Evolutionary conservation across 495 filamentous ascomycete species (phyloP), one percentile per base, ranked within the genome.

Genomic region (Xylaria cubensis): DNA sequence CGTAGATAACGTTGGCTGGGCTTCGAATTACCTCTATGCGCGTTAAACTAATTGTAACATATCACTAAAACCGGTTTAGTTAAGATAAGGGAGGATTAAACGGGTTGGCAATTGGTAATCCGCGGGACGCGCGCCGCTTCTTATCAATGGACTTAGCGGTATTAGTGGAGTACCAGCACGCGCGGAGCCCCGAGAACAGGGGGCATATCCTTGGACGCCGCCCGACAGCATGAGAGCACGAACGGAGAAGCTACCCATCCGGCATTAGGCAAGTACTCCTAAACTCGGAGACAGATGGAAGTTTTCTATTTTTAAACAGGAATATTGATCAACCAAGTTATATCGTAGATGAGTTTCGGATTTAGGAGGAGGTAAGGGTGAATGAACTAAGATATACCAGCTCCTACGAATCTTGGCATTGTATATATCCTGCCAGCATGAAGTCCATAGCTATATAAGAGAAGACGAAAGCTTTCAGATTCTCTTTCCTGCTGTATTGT

Each of bases 291-390:
- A 55, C 4, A 6, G 10, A 55, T 55, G 8, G 51, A 3, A 10
- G 21, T 26, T 2, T 13, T 1, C 21, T 26, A 29, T 29, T 55
- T 29, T 55, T 55, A 56, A 6, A 15, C 3, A 17, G 5, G 12
- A 56, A 8, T 32, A 39, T 19, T 39, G n/a, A 9, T 0, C 12
- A n/a, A 9, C 1, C n/a, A n/a, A 61, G n/a, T 39, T n/a, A 34
- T 17, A 39, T 36, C 9, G 2, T 29, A 61, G 32, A 19, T 17
- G 21, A 12, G 32, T 19, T 39, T 39, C 34, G 58, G 58, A 21
- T 61, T 61, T 61, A 61, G 15, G 58, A 34, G 55, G 55, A 58
- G 55, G 5, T 58, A 29, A 34, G 53, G 53, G 53, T 58, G 10
- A 29, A 4, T 58, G 4, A 26, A 58, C 53, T 32, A 4, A 10